A percentile compares a stretch with the other conserved stretches of the same genome.
phyloP scores from a whole-genome alignment of 495 filamentous ascomycete genomes.

The Aspergillus panamensis region DNA sequence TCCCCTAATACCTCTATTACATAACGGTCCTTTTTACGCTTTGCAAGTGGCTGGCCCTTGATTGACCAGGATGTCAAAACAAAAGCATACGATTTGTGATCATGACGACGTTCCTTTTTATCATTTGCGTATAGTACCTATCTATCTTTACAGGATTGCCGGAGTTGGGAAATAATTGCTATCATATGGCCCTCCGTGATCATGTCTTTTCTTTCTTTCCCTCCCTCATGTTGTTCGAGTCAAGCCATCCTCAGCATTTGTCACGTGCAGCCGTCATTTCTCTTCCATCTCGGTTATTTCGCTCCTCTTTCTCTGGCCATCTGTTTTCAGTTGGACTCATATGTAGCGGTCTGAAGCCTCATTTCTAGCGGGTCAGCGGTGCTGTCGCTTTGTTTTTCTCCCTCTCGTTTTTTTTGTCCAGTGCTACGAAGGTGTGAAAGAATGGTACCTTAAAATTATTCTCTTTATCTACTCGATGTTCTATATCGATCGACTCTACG shows the following conservation, averaged over 20 bases:
- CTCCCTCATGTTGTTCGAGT: slow-evolving; percentile 14
- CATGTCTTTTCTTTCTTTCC: slow-evolving; percentile 7
- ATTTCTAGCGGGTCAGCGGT: slow-evolving; percentile 17
- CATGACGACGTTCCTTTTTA: slow-evolving; percentile 31
- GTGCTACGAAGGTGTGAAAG: not conserved
- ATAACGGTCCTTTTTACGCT: slow-evolving; percentile 30
- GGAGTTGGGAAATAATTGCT: slow-evolving; percentile 21
- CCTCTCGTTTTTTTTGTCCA: not conserved
- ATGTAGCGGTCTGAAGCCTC: slow-evolving; percentile 4
- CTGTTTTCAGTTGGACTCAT: slow-evolving; percentile 2
- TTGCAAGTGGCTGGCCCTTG: slow-evolving; percentile 41
- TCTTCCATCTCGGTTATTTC: slow-evolving; percentile 14
- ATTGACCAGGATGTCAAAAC: slow-evolving; percentile 47
- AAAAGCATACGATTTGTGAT: slow-evolving; percentile 30
- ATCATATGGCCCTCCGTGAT: slow-evolving; percentile 20
- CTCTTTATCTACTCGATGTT: not conserved
- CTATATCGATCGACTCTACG: not conserved
- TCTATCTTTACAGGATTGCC: slow-evolving; percentile 23
- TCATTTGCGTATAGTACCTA: slow-evolving; percentile 14
- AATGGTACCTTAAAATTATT: not conserved
- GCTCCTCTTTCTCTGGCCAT: not conserved
- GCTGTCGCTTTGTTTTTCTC: slow-evolving; percentile 15
- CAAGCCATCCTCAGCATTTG: slow-evolving; percentile 9
- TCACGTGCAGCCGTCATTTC: slow-evolving; percentile 5
- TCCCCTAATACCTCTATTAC: slow-evolving; percentile 20